Base-by-base conservation (phyloP, 768 basidiomycete genomes). In the Hygrophoropsis aurantiaca region DNA sequence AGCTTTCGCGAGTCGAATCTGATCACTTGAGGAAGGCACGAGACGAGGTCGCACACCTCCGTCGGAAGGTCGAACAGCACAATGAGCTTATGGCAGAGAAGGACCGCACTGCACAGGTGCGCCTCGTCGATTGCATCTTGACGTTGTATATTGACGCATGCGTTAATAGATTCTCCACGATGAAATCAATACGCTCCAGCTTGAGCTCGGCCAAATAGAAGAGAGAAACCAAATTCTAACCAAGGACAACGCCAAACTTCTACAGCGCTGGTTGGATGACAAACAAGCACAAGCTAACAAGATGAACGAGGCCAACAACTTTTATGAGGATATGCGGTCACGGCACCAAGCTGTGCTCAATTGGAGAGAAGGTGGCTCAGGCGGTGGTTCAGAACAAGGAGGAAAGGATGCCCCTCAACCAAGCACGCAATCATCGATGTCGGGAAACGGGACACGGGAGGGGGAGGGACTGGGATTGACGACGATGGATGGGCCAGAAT, bases 251-350 rank as follows among this genome's bases (percentile, higher is more conserved):
- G 94, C 94, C 20, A 87, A 91, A 58, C 81, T 99, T 21, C 77
- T 98, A 1, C 93, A 97, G 64, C 86, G 95, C 15, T 99, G 97
- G 95, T 77, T 98, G 8, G 97, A 98, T 58, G 85, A 87, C 54
- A 97, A 97, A 70, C 92, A 97, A 62, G 71, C 77, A 11, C 94
- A 94, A 59, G 95, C 88, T 8, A 92, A 94, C 66, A 85, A 84
- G 69, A 90, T 99, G 89, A 97, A 98, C 68, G 89, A 90, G 58
- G 91, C 87, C 11, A 91, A 92, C 62, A 77, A 87, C 47, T 90
- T 90, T 64, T 93, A 93, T 58, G 90, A 93, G 64, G 84, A 86
- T 55, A 85, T 92, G 84, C 84, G 85, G 47, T 83, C 86, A 26
- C 79, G 78, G 51, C 83, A 84, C 57, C 78, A 86, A 54, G 74